A percentile compares a stretch with the other conserved stretches of the same genome.
phyloP scores from a whole-genome alignment of 305 asterid species.

The Rubia tinctorum region DNA sequence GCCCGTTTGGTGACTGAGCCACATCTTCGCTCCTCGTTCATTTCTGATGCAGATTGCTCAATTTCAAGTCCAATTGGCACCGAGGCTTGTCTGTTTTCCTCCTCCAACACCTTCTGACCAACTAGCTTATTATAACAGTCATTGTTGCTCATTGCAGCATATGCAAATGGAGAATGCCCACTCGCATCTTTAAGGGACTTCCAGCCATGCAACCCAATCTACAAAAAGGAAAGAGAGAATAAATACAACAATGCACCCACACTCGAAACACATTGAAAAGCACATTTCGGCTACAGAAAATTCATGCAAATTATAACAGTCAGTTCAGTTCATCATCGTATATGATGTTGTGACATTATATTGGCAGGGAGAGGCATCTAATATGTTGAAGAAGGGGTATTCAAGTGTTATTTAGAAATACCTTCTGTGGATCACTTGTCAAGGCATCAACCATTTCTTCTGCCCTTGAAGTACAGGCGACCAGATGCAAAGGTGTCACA shows the following conservation, averaged over 20 bases:
- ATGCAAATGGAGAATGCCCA: conserved; percentile 74
- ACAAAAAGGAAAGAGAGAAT: conserved; percentile 1
- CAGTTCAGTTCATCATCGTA: too few relatives aligned
- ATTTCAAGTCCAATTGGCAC: conserved; percentile 44
- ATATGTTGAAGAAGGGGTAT: background rate
- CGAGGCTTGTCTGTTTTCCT: conserved; percentile 44
- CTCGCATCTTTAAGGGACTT: conserved; percentile 59
- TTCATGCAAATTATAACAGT: too few relatives aligned
- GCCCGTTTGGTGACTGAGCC: conserved; percentile 15
- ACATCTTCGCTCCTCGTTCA: conserved; percentile 21
- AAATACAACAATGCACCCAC: background rate
- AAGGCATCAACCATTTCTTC: conserved; percentile 65
- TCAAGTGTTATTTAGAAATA: conserved; percentile 17
- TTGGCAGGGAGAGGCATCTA: background rate
- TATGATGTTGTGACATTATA: too few relatives aligned
- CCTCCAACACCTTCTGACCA: conserved; percentile 53
- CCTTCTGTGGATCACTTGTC: conserved; percentile 80
- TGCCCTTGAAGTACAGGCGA: conserved; percentile 59
- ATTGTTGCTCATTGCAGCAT: conserved; percentile 70
- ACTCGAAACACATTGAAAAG: too few relatives aligned
- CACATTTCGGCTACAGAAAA: too few relatives aligned
- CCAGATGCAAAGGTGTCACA: conserved; percentile 79
- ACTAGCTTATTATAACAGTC: conserved; percentile 62
- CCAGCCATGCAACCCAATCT: conserved; percentile 80
- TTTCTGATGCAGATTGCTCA: conserved; percentile 26